Base-by-base conservation (phyloP, 768 basidiomycete genomes). In the Brasilioporus rufonigricans region DNA sequence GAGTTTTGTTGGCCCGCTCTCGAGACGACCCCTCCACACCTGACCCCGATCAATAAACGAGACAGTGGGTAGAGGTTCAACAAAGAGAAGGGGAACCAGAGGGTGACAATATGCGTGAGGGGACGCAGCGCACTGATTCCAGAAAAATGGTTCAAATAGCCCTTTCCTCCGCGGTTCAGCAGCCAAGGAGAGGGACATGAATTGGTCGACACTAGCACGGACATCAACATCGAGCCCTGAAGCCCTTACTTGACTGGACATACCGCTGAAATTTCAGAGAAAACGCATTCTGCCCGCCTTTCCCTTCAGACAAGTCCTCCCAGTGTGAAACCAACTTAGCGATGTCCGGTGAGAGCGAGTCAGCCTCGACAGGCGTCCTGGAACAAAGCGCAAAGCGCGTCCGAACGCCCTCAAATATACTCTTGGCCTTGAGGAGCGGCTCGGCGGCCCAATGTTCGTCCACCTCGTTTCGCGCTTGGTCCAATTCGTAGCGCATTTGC, bases 71-170 rank as follows among this genome's bases (percentile, higher is more conserved):
- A 92, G 69, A 1, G 86, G 80, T 53, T 93, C 89, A 1, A 86
- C 81, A 69, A 93, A 92, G 14, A 91, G 73, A 18, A 93, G 76
- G 2, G 91, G 88, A 32, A 80, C 73, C 40, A 86, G 73, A 1
- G 80, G 78, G 32, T 81, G 74, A 43, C 75, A 76, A 2, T 75
- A 72, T 11, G 68, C 60, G 21, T 71, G 69, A 0, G 75, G 64
- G 36, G 74, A 67, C 3, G 73, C 67, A 24, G 67, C 62, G 13
- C 75, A 57, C 41, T 79, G 77, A 5, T 77, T 73, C 89, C 89
- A 92, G 70, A 86, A 90, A 60, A 85, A 82, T 0, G 89, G 87
- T 58, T 90, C 88, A 52, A 89, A 91, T 2, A 86, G 70, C 9
- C 87, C 87, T 65, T 80, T 84, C n/a, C 84, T 77, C 21, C 85